These are phyloP conservation scores for Basipetospora sp. DNA, from an alignment of 2,329 filamentous ascomycete genomes.

Conservation along the genomic window DNA sequence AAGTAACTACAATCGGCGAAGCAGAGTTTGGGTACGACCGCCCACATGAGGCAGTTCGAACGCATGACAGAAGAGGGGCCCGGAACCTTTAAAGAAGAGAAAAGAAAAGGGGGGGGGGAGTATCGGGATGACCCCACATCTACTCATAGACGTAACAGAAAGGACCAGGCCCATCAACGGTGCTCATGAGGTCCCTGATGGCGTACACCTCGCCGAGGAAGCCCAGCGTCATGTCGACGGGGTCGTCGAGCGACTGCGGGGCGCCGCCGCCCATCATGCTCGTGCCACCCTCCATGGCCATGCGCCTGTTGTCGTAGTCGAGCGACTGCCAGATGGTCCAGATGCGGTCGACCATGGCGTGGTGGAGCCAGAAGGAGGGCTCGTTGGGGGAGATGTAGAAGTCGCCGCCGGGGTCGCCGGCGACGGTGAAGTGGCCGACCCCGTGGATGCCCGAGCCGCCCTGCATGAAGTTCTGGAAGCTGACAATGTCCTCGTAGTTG, in stretches of 20 bases:
- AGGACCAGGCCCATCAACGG: slow-evolving; percentile 14
- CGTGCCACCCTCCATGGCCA: slow-evolving; percentile 7
- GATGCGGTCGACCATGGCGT: slow-evolving; percentile 16
- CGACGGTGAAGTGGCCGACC: slow-evolving; percentile 24
- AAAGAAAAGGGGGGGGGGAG: too few relatives aligned
- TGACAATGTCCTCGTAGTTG: slow-evolving; percentile 5
- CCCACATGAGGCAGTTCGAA: too few relatives aligned
- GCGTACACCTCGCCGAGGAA: slow-evolving; percentile 12
- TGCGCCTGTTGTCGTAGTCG: slow-evolving; percentile 8
- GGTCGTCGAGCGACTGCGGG: slow-evolving; percentile 14
- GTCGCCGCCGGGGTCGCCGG: slow-evolving; percentile 21
- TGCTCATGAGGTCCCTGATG: slow-evolving; percentile 20
- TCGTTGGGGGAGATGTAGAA: slow-evolving; percentile 17
- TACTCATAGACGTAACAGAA: slow-evolving; percentile 20
- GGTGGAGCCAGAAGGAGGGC: slow-evolving; percentile 16
- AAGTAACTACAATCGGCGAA: too few relatives aligned
- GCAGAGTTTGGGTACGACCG: too few relatives aligned
- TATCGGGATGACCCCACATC: neutral
- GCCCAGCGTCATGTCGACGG: slow-evolving; percentile 14
- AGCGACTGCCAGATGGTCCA: slow-evolving; percentile 16
- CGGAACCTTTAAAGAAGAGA: too few relatives aligned
- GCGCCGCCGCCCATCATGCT: slow-evolving; percentile 8
- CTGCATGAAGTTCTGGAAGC: slow-evolving; percentile 17
- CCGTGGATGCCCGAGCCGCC: slow-evolving; percentile 22
- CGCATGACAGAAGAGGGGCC: too few relatives aligned